phyloP scores from a whole-genome alignment of 1,139 yeast species.

The Kodamaea alishanica region DNA sequence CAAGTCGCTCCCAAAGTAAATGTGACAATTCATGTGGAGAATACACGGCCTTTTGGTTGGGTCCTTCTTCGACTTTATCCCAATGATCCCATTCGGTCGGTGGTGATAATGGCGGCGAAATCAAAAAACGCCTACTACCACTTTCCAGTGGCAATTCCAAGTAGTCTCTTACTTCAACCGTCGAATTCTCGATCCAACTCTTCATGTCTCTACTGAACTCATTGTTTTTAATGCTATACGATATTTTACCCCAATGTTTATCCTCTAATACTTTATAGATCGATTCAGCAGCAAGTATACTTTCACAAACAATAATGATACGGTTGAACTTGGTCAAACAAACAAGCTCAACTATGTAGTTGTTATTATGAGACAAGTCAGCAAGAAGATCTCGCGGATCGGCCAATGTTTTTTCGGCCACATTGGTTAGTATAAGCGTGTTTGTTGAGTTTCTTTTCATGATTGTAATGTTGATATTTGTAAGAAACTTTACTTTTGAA shows the following conservation, averaged over 20 bases:
- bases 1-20: constrained; percentile 45
- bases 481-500: too few species aligned
- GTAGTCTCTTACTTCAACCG: constrained; percentile 21
- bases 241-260: constrained; percentile 18
- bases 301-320: constrained; percentile 34
- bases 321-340: constrained; percentile 35
- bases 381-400: constrained; percentile 27
- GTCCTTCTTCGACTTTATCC: constrained; percentile 43
- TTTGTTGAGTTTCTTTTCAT: constrained; percentile 29
- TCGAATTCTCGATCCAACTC: constrained; percentile 3
- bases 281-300: constrained; percentile 19
- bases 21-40: constrained; percentile 43
- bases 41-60: constrained; percentile 32
- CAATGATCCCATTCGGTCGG: constrained; percentile 48
- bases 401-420: constrained; percentile 18
- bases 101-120: constrained; percentile 48
- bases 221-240: constrained; percentile 38
- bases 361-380: constrained; percentile 23
- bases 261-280: constrained; percentile 18
- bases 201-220: constrained; percentile 14
- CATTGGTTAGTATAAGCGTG: constrained; percentile 38
- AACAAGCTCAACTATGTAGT: constrained; percentile 32
- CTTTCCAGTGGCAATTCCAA: constrained; percentile 43
- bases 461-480: not conserved
- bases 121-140: constrained; percentile 39